These are phyloP conservation scores for Plasmodium gonderi DNA, from an alignment of 169 alveolate genomes.

Conservation along the genomic window DNA sequence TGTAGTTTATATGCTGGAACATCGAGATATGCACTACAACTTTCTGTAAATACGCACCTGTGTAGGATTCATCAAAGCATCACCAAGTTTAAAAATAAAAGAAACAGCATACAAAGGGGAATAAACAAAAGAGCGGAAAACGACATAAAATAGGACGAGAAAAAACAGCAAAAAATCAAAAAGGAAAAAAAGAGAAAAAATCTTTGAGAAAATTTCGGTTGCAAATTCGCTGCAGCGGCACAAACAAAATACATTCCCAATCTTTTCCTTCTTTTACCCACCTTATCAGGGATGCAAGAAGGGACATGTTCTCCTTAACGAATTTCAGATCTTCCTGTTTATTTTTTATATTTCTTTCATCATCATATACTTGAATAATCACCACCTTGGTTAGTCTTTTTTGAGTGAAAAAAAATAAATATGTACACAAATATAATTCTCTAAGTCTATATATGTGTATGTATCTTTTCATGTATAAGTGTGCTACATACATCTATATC, in stretches of 20 bases:
- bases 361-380: constrained; percentile 38
- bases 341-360: constrained; percentile 6
- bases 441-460: background rate
- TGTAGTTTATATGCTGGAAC: too few relatives aligned
- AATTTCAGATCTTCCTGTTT: constrained; percentile 43
- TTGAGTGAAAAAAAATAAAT: background rate
- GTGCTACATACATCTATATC: background rate
- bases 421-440: background rate
- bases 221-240: background rate
- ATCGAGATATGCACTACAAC: too few relatives aligned
- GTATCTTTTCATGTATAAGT: background rate
- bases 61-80: background rate
- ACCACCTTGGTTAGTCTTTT: constrained; percentile 16
- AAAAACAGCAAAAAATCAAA: background rate
- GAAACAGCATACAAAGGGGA: background rate
- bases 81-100: background rate
- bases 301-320: constrained; percentile 24
- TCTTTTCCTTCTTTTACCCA: background rate
- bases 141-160: too few relatives aligned
- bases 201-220: background rate
- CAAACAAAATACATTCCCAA: background rate
- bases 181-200: background rate
- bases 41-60: too few relatives aligned
- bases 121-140: background rate
- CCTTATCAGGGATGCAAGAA: constrained; percentile 14